These are phyloP conservation scores for Leucosporidium scottii DNA, from an alignment of 768 basidiomycete species.

Conservation along the genomic window DNA sequence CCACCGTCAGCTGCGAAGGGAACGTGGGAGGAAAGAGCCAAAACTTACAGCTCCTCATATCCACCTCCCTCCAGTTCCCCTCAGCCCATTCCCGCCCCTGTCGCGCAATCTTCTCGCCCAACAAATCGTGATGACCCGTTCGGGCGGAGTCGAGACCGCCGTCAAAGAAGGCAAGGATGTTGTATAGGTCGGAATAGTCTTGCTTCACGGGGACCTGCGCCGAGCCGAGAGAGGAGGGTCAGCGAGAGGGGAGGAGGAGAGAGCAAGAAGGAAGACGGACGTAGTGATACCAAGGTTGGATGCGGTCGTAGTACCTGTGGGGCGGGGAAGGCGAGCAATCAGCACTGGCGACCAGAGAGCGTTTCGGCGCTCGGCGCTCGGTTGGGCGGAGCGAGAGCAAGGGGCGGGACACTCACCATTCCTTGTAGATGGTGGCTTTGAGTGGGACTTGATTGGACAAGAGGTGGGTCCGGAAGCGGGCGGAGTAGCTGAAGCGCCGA, in stretches of 20 bases:
- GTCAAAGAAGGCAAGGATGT: conserved; percentile 63
- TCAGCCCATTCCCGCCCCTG: conserved; percentile 45
- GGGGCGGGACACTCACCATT: conserved; percentile 47
- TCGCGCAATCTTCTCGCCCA: conserved; percentile 54
- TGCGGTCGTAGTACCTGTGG: conserved; percentile 64
- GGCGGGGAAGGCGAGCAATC: no score
- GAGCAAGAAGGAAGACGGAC: not conserved
- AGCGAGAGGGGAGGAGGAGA: not conserved
- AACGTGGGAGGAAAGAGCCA: no score
- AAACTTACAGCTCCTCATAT: conserved; percentile 26
- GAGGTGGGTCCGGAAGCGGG: conserved; percentile 1
- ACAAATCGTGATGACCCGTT: conserved; percentile 53
- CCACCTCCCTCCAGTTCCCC: conserved; percentile 31
- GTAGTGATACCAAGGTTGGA: conserved; percentile 68
- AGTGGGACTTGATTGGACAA: not conserved
- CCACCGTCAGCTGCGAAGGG: no score
- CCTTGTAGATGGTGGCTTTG: conserved; percentile 84
- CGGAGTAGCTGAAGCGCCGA: not conserved
- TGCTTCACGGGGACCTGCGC: conserved; percentile 38
- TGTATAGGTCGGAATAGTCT: conserved; percentile 49
- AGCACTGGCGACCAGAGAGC: no score
- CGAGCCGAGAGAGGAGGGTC: not conserved
- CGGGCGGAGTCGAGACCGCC: conserved; percentile 43
- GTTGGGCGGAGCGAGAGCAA: no score
- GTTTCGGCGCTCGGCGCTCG: no score